Evolutionary conservation across 345 rosid species (phyloP).

Genomic region (Dimocarpus longan): DNA sequence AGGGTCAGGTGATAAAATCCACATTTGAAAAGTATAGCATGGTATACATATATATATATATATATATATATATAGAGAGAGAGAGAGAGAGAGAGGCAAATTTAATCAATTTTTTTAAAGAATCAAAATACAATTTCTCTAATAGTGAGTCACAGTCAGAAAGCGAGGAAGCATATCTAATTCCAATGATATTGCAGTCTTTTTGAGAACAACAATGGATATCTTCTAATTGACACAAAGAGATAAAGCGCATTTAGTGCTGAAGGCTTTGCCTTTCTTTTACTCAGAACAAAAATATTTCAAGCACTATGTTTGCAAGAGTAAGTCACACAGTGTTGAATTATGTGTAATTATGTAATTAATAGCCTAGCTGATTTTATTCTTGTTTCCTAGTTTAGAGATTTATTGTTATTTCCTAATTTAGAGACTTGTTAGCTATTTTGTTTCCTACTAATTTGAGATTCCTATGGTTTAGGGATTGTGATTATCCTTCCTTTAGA

Average conservation of each 20-base stretch:
- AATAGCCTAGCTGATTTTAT: too few relatives aligned
- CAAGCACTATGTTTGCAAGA: neutral
- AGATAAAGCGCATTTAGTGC: neutral
- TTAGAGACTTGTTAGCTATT: too few relatives aligned
- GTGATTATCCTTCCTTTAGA: too few relatives aligned
- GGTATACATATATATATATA: too few relatives aligned
- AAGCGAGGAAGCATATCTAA: neutral
- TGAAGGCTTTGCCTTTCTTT: neutral
- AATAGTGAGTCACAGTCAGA: neutral
- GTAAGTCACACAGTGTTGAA: conserved; percentile 8
- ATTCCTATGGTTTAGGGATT: too few relatives aligned
- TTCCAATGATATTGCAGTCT: neutral
- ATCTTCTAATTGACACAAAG: neutral
- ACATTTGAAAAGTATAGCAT: neutral
- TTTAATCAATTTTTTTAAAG: neutral
- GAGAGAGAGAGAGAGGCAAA: neutral
- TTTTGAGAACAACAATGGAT: neutral
- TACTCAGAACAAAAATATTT: neutral
- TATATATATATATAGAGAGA: too few relatives aligned
- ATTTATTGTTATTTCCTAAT: too few relatives aligned
- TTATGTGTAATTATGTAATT: too few relatives aligned
- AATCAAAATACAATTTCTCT: neutral
- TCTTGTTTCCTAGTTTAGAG: too few relatives aligned
- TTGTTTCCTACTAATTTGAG: too few relatives aligned
- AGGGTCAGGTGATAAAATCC: neutral